These are phyloP conservation scores for Thalassia testudinum DNA, from an alignment of 116 monocot genomes.

Conservation along the genomic window DNA sequence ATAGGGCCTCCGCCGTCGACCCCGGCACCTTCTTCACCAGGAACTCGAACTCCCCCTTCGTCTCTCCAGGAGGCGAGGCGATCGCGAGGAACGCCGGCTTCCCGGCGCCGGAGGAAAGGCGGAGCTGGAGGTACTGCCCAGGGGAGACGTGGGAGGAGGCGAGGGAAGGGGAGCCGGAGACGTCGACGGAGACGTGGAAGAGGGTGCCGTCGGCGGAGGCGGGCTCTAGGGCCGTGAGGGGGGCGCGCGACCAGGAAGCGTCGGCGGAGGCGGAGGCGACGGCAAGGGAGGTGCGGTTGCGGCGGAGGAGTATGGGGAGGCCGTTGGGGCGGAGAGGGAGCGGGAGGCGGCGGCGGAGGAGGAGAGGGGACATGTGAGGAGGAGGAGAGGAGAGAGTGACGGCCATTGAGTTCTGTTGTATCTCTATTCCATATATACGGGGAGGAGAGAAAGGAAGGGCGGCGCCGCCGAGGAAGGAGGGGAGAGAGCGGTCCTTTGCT, in stretches of 20 bases:
- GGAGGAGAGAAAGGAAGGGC: not conserved
- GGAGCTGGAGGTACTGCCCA: slow-evolving; percentile 92
- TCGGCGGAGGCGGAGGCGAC: slow-evolving; percentile 21
- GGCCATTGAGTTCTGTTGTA: no score
- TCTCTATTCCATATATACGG: no score
- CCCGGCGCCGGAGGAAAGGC: slow-evolving; percentile 22
- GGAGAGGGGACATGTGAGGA: slow-evolving; percentile 5
- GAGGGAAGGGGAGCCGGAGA: slow-evolving; percentile 56
- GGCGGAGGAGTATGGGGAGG: slow-evolving; percentile 8
- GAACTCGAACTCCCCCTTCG: slow-evolving; percentile 60
- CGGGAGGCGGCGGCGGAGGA: slow-evolving; percentile 8
- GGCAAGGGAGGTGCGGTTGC: slow-evolving; percentile 13
- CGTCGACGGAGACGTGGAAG: slow-evolving; percentile 71
- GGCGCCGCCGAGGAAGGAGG: not conserved
- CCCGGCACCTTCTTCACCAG: slow-evolving; percentile 74
- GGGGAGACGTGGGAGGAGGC: slow-evolving; percentile 36
- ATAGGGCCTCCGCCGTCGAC: slow-evolving; percentile 66
- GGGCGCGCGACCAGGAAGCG: slow-evolving; percentile 57
- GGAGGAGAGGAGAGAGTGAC: slow-evolving; percentile 8
- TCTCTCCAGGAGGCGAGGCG: slow-evolving; percentile 56
- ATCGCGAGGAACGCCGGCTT: slow-evolving; percentile 79
- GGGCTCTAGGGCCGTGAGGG: slow-evolving; percentile 44
- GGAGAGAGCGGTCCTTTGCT: no score
- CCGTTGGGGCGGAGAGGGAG: slow-evolving; percentile 6
- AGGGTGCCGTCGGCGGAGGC: slow-evolving; percentile 67